Base-by-base conservation (phyloP, 257 asterid species). In the Solanum etuberosum region DNA sequence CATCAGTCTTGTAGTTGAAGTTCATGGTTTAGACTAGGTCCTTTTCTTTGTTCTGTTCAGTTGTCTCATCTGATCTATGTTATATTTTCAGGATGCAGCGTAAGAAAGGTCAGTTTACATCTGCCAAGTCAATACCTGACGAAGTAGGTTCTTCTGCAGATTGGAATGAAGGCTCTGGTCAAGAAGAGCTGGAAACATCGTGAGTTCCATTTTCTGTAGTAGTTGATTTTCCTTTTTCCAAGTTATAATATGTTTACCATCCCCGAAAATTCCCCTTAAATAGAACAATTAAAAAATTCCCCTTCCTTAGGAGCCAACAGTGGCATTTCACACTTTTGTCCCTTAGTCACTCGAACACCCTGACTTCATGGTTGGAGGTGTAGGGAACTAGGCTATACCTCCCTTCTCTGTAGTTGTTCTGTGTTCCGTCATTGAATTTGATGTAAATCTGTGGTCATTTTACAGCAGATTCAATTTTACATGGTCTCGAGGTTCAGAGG, bases 81-180 rank as follows among this genome's bases (percentile, higher is more conserved):
- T 81, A 81, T 81, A 20, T 48, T 48, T 81, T 29, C 96, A 97
- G 99, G 92, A 97, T 97, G 99, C 99, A 97, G 92, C 98, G 99
- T 27, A 96, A 97, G 92, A 97, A 95, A 90, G 99, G 99, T 78
- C 99, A 96, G 88, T 97, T 97, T 91, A 94, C 99, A 81, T 97
- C 99, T 73, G 89, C 98, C 59, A 95, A 96, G 90, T 84, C 98
- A 77, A 89, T 89, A 70, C 87, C 95, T 80, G 99, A 97, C 6
- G 99, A 97, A 88, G 96, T 91, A 2, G 97, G 96, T 86, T 93
- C 99, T 84, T 87, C 98, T 89, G 96, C 98, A 83, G 99, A 96
- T 82, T 92, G 96, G 91, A 95, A 91, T 77, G 92, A 95, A 86
- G 89, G 88, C 61, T 83, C 92, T 48, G 94, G 88, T 87, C 95